A percentile compares a stretch with the other conserved stretches of the same genome.
Conservation (phyloP, 805 yeast species). For the Cyberlindnera saturnus region DNA sequence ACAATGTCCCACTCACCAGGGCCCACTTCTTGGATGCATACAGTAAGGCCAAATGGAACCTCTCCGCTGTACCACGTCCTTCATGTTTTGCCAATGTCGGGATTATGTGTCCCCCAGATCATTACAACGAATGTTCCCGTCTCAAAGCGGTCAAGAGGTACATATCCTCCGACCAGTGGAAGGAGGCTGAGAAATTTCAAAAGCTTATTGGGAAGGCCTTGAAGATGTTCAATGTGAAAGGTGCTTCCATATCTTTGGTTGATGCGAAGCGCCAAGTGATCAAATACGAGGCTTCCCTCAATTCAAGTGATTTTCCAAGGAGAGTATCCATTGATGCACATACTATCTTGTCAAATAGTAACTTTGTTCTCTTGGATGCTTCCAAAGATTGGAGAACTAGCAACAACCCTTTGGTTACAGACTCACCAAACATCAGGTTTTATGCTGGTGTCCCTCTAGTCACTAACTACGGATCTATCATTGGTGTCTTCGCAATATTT, state of each 20-base stretch:
- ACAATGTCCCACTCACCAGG: conserved; percentile 36
- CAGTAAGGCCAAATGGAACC: conserved; percentile 49
- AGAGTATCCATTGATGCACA: conserved; percentile 62
- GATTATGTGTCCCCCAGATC: conserved; percentile 55
- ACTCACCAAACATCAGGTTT: conserved; percentile 52
- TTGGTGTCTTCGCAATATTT: conserved; percentile 58
- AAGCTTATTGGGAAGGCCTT: conserved; percentile 32
- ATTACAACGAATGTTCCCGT: conserved; percentile 43
- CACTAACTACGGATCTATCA: conserved; percentile 32
- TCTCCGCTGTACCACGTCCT: conserved; percentile 52
- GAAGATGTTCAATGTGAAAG: conserved; percentile 38
- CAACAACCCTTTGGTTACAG: conserved; percentile 57
- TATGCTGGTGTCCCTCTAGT: conserved; percentile 62
- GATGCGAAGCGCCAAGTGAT: conserved; percentile 41
- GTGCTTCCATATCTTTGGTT: conserved; percentile 56
- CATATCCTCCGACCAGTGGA: conserved; percentile 44
- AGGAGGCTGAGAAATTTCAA: conserved; percentile 32
- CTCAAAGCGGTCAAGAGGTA: conserved; percentile 37
- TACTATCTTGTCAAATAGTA: conserved; percentile 51
- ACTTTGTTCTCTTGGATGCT: conserved; percentile 54
- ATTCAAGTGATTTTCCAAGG: conserved; percentile 46
- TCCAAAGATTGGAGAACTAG: conserved; percentile 64
- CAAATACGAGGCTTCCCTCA: conserved; percentile 43
- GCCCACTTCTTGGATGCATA: conserved; percentile 53
- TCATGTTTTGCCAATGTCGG: conserved; percentile 40